A percentile compares a stretch with the other conserved stretches of the same genome.
phyloP scores from a whole-genome alignment of 2,329 filamentous ascomycete genomes.

The Magnaporthiopsis rhizophila region DNA sequence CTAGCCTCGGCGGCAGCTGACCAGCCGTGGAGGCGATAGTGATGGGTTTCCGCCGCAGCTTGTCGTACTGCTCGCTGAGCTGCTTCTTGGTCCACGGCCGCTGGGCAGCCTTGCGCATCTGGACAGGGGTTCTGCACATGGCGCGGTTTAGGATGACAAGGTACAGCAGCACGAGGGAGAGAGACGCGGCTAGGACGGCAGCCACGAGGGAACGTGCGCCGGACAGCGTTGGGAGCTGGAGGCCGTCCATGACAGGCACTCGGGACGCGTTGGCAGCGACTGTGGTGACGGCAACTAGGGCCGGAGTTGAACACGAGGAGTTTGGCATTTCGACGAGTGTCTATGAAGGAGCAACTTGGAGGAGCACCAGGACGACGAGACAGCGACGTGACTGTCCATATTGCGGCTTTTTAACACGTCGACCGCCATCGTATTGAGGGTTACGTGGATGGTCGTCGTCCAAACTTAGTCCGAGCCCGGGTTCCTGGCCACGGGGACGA shows the following conservation, averaged over 20 bases:
- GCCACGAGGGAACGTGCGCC: too few relatives aligned
- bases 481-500: too few relatives aligned
- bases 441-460: not conserved
- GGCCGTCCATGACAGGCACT: too few relatives aligned
- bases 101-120: conserved; percentile 18
- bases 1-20: conserved; percentile 23
- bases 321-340: not conserved
- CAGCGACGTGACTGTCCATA: not conserved
- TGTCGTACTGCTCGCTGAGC: conserved; percentile 22
- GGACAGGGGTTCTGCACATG: conserved; percentile 22
- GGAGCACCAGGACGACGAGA: not conserved
- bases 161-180: conserved; percentile 11
- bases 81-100: conserved; percentile 24
- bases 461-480: not conserved
- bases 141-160: conserved; percentile 22
- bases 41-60: conserved; percentile 21
- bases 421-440: too few relatives aligned
- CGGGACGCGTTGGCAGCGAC: too few relatives aligned
- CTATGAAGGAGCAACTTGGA: too few relatives aligned
- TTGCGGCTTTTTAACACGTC: too few relatives aligned
- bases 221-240: too few relatives aligned
- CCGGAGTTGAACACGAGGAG: not conserved
- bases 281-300: too few relatives aligned
- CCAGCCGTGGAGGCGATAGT: conserved; percentile 17
- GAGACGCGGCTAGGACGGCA: not conserved